These are phyloP conservation scores for Puccinia hordei DNA, from an alignment of 1,284 basidiomycete species.

Conservation along the genomic window DNA sequence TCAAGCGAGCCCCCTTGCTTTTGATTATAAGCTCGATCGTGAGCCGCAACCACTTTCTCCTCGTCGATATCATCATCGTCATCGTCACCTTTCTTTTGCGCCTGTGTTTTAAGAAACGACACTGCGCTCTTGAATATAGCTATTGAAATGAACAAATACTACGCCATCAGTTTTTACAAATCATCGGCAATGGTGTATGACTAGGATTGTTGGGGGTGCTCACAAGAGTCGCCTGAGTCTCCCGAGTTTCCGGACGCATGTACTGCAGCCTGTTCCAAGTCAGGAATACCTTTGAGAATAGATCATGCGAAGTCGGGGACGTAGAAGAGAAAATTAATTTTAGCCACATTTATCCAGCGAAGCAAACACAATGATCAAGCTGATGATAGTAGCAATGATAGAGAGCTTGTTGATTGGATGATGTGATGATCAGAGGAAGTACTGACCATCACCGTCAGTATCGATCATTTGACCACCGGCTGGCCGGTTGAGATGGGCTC, in stretches of 20 bases:
- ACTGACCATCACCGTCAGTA: conserved; percentile 45
- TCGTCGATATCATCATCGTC: conserved; percentile 44
- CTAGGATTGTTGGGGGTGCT: no score
- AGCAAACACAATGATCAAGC: no score
- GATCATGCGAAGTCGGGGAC: background rate
- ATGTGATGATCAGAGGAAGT: background rate
- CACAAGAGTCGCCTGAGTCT: conserved; percentile 39
- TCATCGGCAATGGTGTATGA: no score
- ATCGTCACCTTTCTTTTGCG: conserved; percentile 30
- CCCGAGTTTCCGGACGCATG: conserved; percentile 38
- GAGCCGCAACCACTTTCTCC: conserved; percentile 19
- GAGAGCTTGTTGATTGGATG: no score
- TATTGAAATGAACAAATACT: background rate
- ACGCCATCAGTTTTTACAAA: background rate
- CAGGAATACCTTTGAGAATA: conserved; percentile 40
- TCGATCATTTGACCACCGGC: conserved; percentile 40
- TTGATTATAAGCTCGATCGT: conserved; percentile 46
- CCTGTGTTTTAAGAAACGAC: conserved; percentile 36
- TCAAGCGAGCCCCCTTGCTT: conserved; percentile 40
- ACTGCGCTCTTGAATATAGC: conserved; percentile 38
- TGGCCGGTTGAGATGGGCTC: conserved; percentile 43
- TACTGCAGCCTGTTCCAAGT: conserved; percentile 36
- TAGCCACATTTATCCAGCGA: background rate
- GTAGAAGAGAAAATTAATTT: background rate
- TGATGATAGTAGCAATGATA: no score